Percentiles rank a stretch among this genome's conserved stretches.
phyloP scores from a whole-genome alignment of 305 asterid genomes.

The Fraxinus paxiana region DNA sequence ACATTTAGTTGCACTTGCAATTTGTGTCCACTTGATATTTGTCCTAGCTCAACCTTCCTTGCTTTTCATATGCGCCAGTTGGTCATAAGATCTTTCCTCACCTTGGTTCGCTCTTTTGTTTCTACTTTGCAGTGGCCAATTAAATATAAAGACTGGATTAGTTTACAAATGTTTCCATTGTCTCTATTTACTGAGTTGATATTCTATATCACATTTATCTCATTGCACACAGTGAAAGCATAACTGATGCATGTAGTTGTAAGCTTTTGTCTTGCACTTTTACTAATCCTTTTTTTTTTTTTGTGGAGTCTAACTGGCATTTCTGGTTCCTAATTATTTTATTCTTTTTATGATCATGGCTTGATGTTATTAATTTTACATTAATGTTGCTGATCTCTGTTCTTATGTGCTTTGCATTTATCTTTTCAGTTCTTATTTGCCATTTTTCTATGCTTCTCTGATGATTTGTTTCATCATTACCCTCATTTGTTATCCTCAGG shows the following conservation, averaged over 20 bases:
- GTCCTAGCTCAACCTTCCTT: conserved; percentile 13
- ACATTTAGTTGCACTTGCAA: background rate
- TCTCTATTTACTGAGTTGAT: background rate
- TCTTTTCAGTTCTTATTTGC: background rate
- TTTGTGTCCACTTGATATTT: conserved; percentile 3
- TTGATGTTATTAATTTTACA: background rate
- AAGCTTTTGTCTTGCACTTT: background rate
- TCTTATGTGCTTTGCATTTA: background rate
- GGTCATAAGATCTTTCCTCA: background rate
- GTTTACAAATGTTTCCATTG: background rate
- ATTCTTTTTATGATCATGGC: background rate
- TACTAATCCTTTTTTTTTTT: background rate
- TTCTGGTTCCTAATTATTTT: background rate
- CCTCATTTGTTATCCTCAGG: conserved; percentile 40
- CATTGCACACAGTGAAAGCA: background rate
- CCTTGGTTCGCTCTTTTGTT: background rate
- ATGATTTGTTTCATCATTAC: conserved; percentile 12
- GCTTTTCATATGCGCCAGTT: conserved; percentile 14
- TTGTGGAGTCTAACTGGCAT: background rate
- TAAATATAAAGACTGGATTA: background rate
- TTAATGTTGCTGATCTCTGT: background rate
- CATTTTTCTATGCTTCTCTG: background rate
- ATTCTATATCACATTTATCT: background rate
- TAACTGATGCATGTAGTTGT: background rate
- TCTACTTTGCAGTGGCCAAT: background rate